Percentiles rank a stretch among this genome's conserved stretches.
phyloP scores from a whole-genome alignment of 352 stramenopile genomes.

The Pythium scleroteichum region DNA sequence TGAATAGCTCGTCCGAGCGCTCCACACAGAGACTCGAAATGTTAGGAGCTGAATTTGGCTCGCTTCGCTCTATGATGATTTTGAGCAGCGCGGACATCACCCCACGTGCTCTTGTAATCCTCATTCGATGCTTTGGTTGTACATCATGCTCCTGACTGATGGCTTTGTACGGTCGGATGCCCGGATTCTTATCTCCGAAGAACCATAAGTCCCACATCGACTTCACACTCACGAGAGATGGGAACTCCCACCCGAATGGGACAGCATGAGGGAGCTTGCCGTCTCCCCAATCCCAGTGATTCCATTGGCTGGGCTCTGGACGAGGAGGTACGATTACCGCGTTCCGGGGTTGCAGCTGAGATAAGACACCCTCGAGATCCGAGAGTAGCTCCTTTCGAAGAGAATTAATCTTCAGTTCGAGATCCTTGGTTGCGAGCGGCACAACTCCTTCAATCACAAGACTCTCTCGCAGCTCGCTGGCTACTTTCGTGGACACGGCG shows the following conservation, averaged over 20 bases:
- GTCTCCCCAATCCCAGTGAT: constrained; percentile 1
- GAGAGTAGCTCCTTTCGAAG: background rate
- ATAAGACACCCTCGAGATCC: background rate
- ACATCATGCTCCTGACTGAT: no score
- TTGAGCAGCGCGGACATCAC: no score
- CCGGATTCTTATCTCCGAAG: constrained; percentile 5
- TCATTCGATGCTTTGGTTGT: no score
- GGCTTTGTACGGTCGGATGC: constrained; percentile 12
- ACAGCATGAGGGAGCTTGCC: background rate
- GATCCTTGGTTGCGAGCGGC: background rate
- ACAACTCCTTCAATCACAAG: background rate
- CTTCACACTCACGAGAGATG: background rate
- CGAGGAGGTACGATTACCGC: no score
- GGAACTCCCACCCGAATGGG: constrained; percentile 6
- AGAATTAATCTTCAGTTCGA: background rate
- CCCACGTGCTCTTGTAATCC: no score
- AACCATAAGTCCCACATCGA: constrained; percentile 17
- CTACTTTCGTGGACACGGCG: background rate
- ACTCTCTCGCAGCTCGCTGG: background rate
- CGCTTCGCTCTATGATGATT: no score
- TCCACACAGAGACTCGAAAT: no score
- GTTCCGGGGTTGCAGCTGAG: no score
- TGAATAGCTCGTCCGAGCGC: no score
- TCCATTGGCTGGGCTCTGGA: background rate
- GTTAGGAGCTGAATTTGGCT: no score